Evolutionary conservation across 352 stramenopile species (phyloP), one percentile per base, ranked within the genome.

Genomic region (Peronospora belbahrii): DNA sequence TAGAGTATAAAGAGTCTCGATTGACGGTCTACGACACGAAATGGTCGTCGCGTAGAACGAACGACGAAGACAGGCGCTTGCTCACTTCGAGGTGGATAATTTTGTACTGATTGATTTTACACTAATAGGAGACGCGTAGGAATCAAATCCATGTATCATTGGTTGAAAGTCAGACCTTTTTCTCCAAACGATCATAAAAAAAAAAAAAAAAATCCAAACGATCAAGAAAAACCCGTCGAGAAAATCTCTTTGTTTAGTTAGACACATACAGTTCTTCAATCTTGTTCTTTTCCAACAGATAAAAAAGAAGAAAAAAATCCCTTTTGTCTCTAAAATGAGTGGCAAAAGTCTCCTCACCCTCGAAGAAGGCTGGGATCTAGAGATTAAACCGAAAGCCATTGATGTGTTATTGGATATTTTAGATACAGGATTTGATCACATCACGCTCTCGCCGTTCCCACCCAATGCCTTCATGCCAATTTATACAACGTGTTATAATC

Each of bases 401-500:
- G 80, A 94, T 48, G 78, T 94, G 65, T 65, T 94, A 39, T 67
- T 92, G 37, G 71, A 84, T 33, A 89, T 92, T 48, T 62, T 94
- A 15, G 77, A 94, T 63, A 79, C 85, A 56, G 83, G 83, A 38
- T 85, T 94, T 30, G 83, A 94, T 50, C 83, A 91, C 40, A 70
- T 90, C 19, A 69, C 71, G 58, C 67, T 73, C 8, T 90, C 74
- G 53, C 78, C 80, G 22, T 94, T 94, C 65, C 83, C 83, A 23
- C 74, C 83, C 36, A 81, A 82, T 52, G 62, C 74, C 41, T 94
- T 91, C 65, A 94, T 94, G 83, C 80, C 79, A 24, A 92, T 94
- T 63, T 94, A 94, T 63, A 94, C 83, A 52, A 90, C 79, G 49
- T 93, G 82, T 75, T 99, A 99, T 78, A 97, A 99, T 67, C 99